A percentile compares a stretch with the other conserved stretches of the same genome.
Conservation (phyloP, 176 grass and related monocot species). For the Juncus inflexus region DNA sequence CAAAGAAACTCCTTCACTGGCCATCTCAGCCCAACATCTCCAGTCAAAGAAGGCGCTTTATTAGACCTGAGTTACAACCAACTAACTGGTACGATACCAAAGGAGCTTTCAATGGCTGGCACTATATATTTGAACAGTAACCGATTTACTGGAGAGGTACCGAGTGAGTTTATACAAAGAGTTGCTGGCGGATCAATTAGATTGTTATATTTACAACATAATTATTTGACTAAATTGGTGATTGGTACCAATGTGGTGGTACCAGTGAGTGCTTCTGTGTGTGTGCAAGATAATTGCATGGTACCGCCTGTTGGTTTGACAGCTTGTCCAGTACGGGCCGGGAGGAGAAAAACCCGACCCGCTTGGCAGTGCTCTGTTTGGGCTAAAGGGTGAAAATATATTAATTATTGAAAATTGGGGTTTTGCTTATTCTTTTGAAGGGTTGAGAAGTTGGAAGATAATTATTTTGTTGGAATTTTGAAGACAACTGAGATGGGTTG, state of each 20-base stretch:
- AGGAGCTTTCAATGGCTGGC: slow-evolving; percentile 41
- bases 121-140: slow-evolving; percentile 73
- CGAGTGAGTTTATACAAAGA: slow-evolving; percentile 39
- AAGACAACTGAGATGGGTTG: not conserved
- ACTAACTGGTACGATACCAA: slow-evolving; percentile 46
- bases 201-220: slow-evolving; percentile 81
- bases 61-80: slow-evolving; percentile 83
- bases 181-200: slow-evolving; percentile 50
- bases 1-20: slow-evolving; percentile 70
- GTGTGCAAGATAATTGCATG: slow-evolving; percentile 66
- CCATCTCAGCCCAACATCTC: slow-evolving; percentile 33
- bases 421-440: slow-evolving; percentile 16
- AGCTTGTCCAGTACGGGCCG: slow-evolving; percentile 55
- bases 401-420: not conserved
- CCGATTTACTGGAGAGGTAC: slow-evolving; percentile 44
- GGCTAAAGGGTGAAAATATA: slow-evolving; percentile 19
- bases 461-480: slow-evolving; percentile 17
- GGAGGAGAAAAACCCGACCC: slow-evolving; percentile 44
- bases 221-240: slow-evolving; percentile 52
- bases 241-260: slow-evolving; percentile 24
- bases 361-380: slow-evolving; percentile 48
- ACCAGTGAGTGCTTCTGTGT: slow-evolving; percentile 48
- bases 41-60: slow-evolving; percentile 37
- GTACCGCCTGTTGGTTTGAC: slow-evolving; percentile 35
- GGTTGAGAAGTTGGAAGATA: slow-evolving; percentile 22